A percentile compares a stretch with the other conserved stretches of the same genome.
Conservation (phyloP, 176 grass and related monocot genomes). For the Eremochloa ophiuroides region DNA sequence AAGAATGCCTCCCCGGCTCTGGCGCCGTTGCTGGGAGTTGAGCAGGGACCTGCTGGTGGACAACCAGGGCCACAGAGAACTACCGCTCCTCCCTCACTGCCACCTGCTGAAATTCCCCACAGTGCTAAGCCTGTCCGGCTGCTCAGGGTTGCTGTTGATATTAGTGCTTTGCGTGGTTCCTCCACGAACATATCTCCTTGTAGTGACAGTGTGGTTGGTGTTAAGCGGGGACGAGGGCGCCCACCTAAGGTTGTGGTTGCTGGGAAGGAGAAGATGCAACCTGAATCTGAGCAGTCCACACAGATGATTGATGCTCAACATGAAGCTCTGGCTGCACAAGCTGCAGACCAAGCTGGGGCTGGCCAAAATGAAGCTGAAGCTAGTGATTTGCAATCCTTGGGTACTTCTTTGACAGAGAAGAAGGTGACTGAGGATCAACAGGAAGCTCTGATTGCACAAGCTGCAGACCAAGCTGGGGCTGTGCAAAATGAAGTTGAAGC, state of each 20-base stretch:
- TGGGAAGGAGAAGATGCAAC: not conserved
- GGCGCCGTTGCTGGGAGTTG: not conserved
- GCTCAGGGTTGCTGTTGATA: not conserved
- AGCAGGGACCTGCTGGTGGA: not conserved
- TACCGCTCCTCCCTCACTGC: not conserved
- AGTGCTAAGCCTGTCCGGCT: not conserved
- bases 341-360: not conserved
- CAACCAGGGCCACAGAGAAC: not conserved
- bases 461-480: not conserved
- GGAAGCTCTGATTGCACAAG: not conserved
- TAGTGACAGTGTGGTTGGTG: not conserved
- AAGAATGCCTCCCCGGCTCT: not conserved
- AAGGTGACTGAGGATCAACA: not conserved
- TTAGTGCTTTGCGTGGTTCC: not conserved
- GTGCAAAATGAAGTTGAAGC: not conserved
- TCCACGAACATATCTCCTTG: not conserved
- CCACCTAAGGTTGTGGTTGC: not conserved
- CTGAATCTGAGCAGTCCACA: not conserved
- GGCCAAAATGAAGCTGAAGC: conserved; percentile 23
- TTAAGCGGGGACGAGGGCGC: conserved; percentile 2
- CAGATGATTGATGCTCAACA: not conserved
- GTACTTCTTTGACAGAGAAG: conserved; percentile 16
- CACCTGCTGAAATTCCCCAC: not conserved
- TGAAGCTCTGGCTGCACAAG: not conserved
- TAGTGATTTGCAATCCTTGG: not conserved